Base-by-base conservation (phyloP, 2,329 filamentous ascomycete genomes). In the Alternaria atra region DNA sequence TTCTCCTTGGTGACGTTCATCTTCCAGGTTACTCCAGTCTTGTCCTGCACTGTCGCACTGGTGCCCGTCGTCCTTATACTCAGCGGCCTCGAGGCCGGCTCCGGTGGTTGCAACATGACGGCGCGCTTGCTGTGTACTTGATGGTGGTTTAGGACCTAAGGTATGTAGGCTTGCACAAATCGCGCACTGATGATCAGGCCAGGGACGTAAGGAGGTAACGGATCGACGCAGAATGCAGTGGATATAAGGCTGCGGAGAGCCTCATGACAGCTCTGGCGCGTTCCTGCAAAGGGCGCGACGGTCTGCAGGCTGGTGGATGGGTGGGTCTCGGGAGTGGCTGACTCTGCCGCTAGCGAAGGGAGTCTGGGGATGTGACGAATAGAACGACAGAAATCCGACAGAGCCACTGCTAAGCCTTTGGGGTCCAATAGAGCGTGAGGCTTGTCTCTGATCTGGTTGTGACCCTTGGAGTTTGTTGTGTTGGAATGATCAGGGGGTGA, bases 11-110 rank as follows among this genome's bases (percentile, higher is more conserved):
- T 71, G 5, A 83, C 78, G 5, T 69, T 64, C 60, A 73, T 69
- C 40, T 80, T 77, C 82, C 82, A 84, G 35, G 76, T 74, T 50
- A 77, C 72, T 17, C 82, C 82, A 12, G 80, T 76, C 65, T 80
- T 80, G 63, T 82, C 80, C 42, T 73, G 68, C 29, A 70, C 70
- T 4, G 76, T 75, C 43, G 73, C 77, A 59, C 70, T 70, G 7
- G 75, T 78, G 37, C 67, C 74, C 43, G 68, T 76, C 35, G 75
- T 77, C 65, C 71, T 73, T 50, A 79, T 70, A 61, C 74, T 77
- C 46, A 73, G 65, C 55, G 76, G 72, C 58, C 75, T 66, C 53
- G 69, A 68, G 34, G 69, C 70, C 58, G 70, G 66, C 58, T 72
- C 68, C 40, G 74, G 70, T 52, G 67, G 71, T 59, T 70, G 68